Conservation (phyloP, 2,329 filamentous ascomycete species). For the Daldinia sp. region DNA sequence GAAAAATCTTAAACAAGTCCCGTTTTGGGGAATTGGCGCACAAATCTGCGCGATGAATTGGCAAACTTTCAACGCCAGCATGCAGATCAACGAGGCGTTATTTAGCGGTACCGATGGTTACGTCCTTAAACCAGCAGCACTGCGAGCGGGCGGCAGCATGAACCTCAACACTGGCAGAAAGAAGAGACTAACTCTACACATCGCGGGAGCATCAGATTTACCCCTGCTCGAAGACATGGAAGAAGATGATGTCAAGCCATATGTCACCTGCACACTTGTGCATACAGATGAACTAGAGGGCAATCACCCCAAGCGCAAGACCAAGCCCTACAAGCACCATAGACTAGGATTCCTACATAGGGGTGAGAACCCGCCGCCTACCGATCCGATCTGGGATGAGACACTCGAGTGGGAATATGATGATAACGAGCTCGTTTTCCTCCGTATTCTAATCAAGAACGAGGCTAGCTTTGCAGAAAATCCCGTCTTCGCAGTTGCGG, state of each 20-base stretch:
- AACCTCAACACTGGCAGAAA: conserved; percentile 59
- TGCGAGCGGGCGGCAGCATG: conserved; percentile 68
- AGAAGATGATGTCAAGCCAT: conserved; percentile 69
- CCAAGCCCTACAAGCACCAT: conserved; percentile 69
- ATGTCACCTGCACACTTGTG: conserved; percentile 73
- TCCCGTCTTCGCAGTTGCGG: conserved; percentile 70
- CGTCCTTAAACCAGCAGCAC: conserved; percentile 71
- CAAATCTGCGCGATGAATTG: conserved; percentile 78
- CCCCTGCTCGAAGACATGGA: conserved; percentile 65
- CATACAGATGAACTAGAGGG: conserved; percentile 66
- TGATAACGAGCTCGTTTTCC: conserved; percentile 73
- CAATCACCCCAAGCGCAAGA: conserved; percentile 71
- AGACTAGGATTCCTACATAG: conserved; percentile 68
- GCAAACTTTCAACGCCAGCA: conserved; percentile 74
- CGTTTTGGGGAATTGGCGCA: conserved; percentile 75
- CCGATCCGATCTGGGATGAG: conserved; percentile 75
- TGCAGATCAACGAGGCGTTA: conserved; percentile 76
- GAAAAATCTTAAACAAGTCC: conserved; percentile 71
- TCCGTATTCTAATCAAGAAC: conserved; percentile 75
- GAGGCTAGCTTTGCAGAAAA: conserved; percentile 73
- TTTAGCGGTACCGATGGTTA: conserved; percentile 75
- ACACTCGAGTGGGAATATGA: conserved; percentile 75
- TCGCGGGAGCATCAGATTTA: conserved; percentile 72
- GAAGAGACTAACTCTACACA: conserved; percentile 66
- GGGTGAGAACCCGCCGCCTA: conserved; percentile 68